A percentile compares a stretch with the other conserved stretches of the same genome.
phyloP scores from a whole-genome alignment of 208 protist species.

The Acanthamoeba divionensis region DNA sequence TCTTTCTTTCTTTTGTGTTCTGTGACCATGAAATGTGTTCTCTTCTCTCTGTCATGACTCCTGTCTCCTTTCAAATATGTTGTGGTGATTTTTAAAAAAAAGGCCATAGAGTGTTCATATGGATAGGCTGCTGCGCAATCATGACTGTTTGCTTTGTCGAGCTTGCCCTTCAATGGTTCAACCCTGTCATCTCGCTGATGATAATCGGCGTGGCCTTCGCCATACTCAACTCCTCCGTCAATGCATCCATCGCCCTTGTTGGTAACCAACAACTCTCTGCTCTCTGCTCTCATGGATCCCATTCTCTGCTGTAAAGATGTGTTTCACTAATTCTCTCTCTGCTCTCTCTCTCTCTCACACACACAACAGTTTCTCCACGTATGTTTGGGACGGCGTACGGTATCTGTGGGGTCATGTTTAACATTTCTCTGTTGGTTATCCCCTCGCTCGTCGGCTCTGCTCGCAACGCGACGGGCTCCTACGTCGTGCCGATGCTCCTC shows the following conservation, averaged over 20 bases:
- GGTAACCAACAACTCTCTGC: neutral
- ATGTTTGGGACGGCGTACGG: constrained; percentile 34
- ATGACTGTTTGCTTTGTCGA: neutral
- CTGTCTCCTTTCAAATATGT: neutral
- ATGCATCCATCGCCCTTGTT: constrained; percentile 5
- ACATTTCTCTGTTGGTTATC: neutral
- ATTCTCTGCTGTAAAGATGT: no score
- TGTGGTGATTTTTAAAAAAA: neutral
- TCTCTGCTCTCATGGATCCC: neutral
- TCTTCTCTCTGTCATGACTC: no score
- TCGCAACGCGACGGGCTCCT: neutral
- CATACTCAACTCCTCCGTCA: constrained; percentile 11
- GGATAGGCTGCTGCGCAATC: neutral
- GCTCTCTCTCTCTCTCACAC: no score
- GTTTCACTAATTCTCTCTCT: no score
- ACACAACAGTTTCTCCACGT: neutral
- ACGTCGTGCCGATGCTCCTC: constrained; percentile 3
- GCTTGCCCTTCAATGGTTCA: neutral
- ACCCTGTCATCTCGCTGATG: constrained; percentile 12
- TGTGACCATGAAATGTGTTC: no score
- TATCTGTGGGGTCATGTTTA: constrained; percentile 35
- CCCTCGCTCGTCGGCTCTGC: neutral
- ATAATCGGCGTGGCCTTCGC: constrained; percentile 6
- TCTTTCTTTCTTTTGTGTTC: no score
- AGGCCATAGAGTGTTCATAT: neutral